Percentiles rank a stretch among this genome's conserved stretches.
These are phyloP conservation scores for Candida fluviatilis DNA, from an alignment of 805 yeast genomes.

Conservation along the genomic window DNA sequence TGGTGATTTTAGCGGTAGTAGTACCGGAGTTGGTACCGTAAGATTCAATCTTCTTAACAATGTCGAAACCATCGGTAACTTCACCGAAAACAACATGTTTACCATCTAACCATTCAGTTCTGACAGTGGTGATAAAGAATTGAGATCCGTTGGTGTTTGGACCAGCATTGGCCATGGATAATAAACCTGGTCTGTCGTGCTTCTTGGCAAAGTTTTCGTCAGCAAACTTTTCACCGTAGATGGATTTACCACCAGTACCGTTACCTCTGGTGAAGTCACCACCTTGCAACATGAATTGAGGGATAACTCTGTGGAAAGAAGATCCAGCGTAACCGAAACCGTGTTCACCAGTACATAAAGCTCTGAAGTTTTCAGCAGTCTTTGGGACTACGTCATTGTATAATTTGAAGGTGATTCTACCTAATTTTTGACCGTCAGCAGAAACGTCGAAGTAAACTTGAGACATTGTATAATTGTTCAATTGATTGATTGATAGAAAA, in stretches of 20 bases:
- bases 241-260: conserved; percentile 92
- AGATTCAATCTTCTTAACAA: conserved; percentile 56
- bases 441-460: conserved; percentile 80
- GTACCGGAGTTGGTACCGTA: conserved; percentile 66
- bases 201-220: conserved; percentile 68
- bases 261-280: conserved; percentile 57
- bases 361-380: conserved; percentile 79
- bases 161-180: conserved; percentile 93
- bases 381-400: conserved; percentile 59
- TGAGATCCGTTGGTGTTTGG: conserved; percentile 92
- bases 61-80: conserved; percentile 60
- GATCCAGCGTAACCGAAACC: conserved; percentile 87
- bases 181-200: conserved; percentile 76
- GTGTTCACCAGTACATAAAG: conserved; percentile 86
- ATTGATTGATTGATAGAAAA: background rate
- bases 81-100: conserved; percentile 78
- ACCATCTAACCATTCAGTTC: conserved; percentile 76
- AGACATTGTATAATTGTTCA: conserved; percentile 39
- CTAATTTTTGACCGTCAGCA: conserved; percentile 69
- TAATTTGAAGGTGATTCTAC: conserved; percentile 77
- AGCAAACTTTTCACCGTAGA: conserved; percentile 65
- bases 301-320: conserved; percentile 94
- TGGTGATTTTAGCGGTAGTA: conserved; percentile 59
- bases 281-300: conserved; percentile 94
- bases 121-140: conserved; percentile 80